Evolutionary conservation across 2,329 filamentous ascomycete species (phyloP), one percentile per base, ranked within the genome.

Genomic region (Ampelomyces quisqualis): DNA sequence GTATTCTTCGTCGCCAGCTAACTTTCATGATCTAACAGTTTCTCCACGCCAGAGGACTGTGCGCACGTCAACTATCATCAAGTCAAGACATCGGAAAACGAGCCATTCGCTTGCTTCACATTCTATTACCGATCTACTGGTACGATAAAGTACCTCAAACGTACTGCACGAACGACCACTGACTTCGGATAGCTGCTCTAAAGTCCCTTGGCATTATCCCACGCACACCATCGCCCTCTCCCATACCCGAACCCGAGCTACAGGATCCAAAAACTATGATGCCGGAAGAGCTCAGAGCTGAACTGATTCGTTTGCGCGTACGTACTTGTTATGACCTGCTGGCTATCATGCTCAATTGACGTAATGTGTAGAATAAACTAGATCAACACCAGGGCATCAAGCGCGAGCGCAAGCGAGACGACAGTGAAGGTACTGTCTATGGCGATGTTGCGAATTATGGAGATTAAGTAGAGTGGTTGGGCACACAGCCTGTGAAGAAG

Each of bases 121-220:
- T 51, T 54, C 34, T 45, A 34, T 48, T 52, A 49, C 24, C 34
- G 47, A 3, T 50, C 41, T 5, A 37, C 14, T 37, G 40, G 44
- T 50, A 43, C 15, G 33, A 5, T 32, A 5, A 5, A 7, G 32
- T n/a, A 37, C 9, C 29, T 23, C 11, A 3, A 18, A 14, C 6
- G 6, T 17, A 2, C 7, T 7, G 10, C 15, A 18, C 15, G 9
- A 18, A 11, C 28, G 5, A n/a, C 5, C 4, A 31, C 10, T 10
- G 6, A 18, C 3, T 10, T 7, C 23, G 8, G 5, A 2, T 9
- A 49, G 48, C 31, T n/a, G 40, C 40, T 2, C 45, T 69, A 1
- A 55, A 67, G 45, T 39, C 51, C 6, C 51, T 67, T 7, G 27
- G 47, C 10, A 51, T 69, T 17, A 53, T 69, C 17, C 49, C 45